A percentile compares a stretch with the other conserved stretches of the same genome.
Evolutionary conservation across 169 alveolate species (phyloP).

Genomic region (Plasmodium chabaudi): DNA sequence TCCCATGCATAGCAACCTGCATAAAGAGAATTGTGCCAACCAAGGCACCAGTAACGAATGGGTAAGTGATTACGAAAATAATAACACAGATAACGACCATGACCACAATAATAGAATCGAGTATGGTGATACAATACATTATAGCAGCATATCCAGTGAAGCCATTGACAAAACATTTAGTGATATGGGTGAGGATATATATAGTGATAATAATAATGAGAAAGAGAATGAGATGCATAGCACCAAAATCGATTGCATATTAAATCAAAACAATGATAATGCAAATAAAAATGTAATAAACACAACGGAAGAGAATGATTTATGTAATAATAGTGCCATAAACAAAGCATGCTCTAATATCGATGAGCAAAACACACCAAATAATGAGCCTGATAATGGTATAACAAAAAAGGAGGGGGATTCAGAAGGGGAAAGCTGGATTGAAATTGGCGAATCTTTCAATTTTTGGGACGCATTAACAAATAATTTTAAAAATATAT

Average conservation of each 20-base stretch:
- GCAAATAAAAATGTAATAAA: not conserved
- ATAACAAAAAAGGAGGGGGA: not conserved
- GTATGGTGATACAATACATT: not conserved
- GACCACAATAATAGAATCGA: not conserved
- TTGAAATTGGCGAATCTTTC: conserved; percentile 34
- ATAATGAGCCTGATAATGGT: not conserved
- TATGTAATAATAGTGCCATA: not conserved
- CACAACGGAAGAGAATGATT: not conserved
- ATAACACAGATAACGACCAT: not conserved
- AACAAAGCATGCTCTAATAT: not conserved
- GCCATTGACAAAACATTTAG: not conserved
- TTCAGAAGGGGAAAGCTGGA: conserved; percentile 34
- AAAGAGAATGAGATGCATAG: not conserved
- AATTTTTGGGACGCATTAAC: conserved; percentile 66
- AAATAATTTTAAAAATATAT: conserved; percentile 68
- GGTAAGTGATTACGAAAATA: not conserved
- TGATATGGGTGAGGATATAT: not conserved
- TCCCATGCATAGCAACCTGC: not conserved
- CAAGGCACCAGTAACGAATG: not conserved
- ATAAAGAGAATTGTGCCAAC: not conserved
- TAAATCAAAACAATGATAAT: not conserved
- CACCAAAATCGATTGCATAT: not conserved
- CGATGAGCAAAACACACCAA: not conserved
- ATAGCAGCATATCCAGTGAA: not conserved
- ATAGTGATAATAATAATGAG: not conserved